phyloP scores from a whole-genome alignment of 73 alveolate species.

The Durusdinium trenchii region DNA sequence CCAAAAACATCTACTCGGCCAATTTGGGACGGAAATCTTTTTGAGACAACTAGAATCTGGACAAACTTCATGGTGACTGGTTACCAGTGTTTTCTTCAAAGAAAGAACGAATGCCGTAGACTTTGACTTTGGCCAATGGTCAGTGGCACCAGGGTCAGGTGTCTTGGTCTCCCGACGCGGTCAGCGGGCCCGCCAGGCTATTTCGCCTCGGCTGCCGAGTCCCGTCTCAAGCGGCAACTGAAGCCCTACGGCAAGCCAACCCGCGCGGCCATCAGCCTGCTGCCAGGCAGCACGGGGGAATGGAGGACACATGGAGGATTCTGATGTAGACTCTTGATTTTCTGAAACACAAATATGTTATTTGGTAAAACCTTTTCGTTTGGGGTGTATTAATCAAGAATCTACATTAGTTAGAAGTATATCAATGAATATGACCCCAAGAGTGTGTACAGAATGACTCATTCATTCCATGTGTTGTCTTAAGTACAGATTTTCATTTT shows the following conservation, averaged over 20 bases:
- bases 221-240: background rate
- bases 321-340: background rate
- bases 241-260: conserved; percentile 25
- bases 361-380: background rate
- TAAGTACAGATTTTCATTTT: background rate
- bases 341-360: background rate
- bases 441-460: background rate
- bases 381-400: background rate
- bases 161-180: too few species aligned
- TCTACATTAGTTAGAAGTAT: too few species aligned
- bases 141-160: too few species aligned
- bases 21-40: too few species aligned
- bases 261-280: conserved; percentile 67
- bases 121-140: too few species aligned
- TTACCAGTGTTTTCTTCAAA: too few species aligned
- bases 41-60: too few species aligned
- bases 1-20: too few species aligned
- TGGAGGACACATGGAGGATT: background rate
- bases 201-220: background rate
- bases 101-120: too few species aligned
- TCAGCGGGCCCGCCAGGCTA: conserved; percentile 12
- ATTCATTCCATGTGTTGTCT: background rate
- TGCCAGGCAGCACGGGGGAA: background rate
- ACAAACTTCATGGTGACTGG: too few species aligned
- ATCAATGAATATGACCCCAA: background rate